Percentiles rank a stretch among this genome's conserved stretches.
Conservation (phyloP, 805 yeast species). For the Naumovozyma baii region DNA sequence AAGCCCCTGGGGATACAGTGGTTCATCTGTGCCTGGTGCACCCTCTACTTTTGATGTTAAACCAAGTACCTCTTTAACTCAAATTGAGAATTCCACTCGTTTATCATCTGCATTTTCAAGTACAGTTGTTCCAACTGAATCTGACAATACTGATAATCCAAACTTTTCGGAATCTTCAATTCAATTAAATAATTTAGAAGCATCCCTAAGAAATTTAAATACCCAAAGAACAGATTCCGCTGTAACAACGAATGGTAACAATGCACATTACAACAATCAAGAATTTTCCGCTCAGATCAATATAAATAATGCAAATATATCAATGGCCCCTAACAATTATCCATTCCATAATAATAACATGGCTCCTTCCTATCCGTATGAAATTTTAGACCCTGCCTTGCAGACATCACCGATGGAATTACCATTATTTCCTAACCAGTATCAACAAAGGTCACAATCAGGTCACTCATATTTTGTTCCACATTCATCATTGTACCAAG, state of each 20-base stretch:
- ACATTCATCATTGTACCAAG: not conserved
- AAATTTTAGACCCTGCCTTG: no score
- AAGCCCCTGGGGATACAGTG: conserved; percentile 23
- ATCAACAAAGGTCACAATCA: not conserved
- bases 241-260: not conserved
- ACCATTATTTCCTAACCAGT: not conserved
- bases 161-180: not conserved
- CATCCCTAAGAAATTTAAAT: conserved; percentile 4
- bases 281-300: no score
- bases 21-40: conserved; percentile 27
- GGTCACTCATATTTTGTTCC: not conserved
- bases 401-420: no score
- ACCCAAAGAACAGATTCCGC: not conserved
- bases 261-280: not conserved
- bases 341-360: no score
- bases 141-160: not conserved
- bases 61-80: conserved; percentile 16
- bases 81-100: not conserved
- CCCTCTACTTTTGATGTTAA: conserved; percentile 20
- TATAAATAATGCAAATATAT: no score
- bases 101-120: conserved; percentile 1
- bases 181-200: conserved; percentile 1
- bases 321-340: no score
- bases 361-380: no score
- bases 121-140: not conserved